Base-by-base conservation (phyloP, 2,329 filamentous ascomycete species). In the Pseudogymnoascus sp. region DNA sequence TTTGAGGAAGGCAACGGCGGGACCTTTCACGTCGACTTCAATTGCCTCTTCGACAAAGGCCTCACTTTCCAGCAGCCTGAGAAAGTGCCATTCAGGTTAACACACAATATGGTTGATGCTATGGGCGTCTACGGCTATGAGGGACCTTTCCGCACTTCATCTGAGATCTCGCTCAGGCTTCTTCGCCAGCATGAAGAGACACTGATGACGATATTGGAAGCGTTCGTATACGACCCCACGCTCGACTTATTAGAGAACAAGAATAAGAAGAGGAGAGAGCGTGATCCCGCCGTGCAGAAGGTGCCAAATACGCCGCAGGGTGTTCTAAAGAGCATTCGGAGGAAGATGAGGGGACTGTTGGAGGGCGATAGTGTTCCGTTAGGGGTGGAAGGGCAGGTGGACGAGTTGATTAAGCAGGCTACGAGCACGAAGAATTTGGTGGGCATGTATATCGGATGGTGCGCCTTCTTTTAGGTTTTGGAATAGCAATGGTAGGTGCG, bases 21-120 rank as follows among this genome's bases (percentile, higher is more conserved):
- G 61, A 87, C 96, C 2, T 90, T 99, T 75, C 94, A 99, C 75
- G 95, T 99, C 53, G 94, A 99, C 77, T 99, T 99, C 82, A 99
- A 99, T 77, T 99, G 95, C 75, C 85, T 99, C 4, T 99, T 99
- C 74, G 95, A 99, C 79, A 99, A 99, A 72, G 94, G 94, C 1
- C 83, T 93, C 42, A 97, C 92, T 0, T 97, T 99, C 73, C 88
- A 92, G 66, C 96, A 95, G 75, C 93, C 94, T 0, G 94, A 99
- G 75, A 82, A 89, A 31, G 94, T 99, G 1, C 95, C 94, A 1
- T 99, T 99, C 80, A 89, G 95, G 14, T 82, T 99, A 44, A 99
- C 94, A 3, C 93, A 97, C 80, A 99, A 99, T 76, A 97, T 99
- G 93, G 85, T 95, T 37, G 91, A 96, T 67, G 95, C 94, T 10